Percentiles rank a stretch among this genome's conserved stretches.
Conservation (phyloP, 306 rosid genomes). For the Luffa acutangula region DNA sequence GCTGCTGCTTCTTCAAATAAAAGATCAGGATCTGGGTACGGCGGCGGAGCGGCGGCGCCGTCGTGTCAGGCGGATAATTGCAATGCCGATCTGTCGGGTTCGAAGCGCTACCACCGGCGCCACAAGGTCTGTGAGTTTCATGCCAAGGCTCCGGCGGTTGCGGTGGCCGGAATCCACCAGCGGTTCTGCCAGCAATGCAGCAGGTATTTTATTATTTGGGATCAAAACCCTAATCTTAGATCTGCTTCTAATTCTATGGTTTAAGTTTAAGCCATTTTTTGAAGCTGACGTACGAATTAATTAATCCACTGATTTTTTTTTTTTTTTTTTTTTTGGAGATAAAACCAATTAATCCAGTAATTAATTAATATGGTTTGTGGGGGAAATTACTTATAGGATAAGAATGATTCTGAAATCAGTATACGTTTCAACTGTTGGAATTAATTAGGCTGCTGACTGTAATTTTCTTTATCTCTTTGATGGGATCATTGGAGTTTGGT, state of each 20-base stretch:
- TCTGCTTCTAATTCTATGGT: not conserved
- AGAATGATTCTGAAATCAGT: not conserved
- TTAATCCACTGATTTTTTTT: no score
- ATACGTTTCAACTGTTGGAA: not conserved
- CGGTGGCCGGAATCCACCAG: constrained; percentile 37
- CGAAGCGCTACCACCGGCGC: constrained; percentile 60
- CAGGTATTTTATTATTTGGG: constrained; percentile 34
- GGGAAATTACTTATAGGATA: no score
- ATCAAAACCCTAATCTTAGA: constrained; percentile 37
- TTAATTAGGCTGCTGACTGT: not conserved
- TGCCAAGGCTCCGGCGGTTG: constrained; percentile 62
- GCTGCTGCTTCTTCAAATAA: constrained; percentile 11
- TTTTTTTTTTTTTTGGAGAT: no score
- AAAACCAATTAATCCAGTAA: not conserved
- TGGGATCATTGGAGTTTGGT: not conserved
- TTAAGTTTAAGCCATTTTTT: not conserved
- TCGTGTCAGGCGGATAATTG: constrained; percentile 64
- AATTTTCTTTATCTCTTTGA: not conserved
- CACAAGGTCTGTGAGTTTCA: constrained; percentile 89
- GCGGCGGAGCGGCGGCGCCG: constrained; percentile 26
- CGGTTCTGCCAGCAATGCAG: constrained; percentile 99
- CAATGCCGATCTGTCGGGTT: constrained; percentile 54
- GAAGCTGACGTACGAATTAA: not conserved
- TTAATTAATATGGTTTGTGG: not conserved
- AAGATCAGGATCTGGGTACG: constrained; percentile 37